Base-by-base conservation (phyloP, 2,329 filamentous ascomycete genomes). In the Microcyclospora tardicrescens region DNA sequence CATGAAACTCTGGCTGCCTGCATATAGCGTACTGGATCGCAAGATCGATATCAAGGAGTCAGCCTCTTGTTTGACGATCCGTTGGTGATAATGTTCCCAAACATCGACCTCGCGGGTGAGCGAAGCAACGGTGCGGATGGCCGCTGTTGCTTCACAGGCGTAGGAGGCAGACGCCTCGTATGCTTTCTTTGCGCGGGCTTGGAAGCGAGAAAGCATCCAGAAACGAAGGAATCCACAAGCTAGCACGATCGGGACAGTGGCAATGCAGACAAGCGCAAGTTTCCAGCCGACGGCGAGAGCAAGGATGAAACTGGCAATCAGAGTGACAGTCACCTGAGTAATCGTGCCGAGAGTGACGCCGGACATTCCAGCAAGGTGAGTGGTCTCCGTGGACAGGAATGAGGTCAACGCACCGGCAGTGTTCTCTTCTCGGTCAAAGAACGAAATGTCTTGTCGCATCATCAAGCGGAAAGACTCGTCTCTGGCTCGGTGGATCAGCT, bases 41-140 rank as follows among this genome's bases (percentile, higher is more conserved):
- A 85, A 59, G 27, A 94, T 74, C 0, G 84, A 91, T 9, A 71
- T 69, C 29, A 93, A 60, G 44, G 81, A 84, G 34, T 68, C 66
- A 38, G 70, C 72, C 36, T 78, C 77, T 58, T 93, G 85, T 1
- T 53, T 55, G 1, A 70, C 77, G 27, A 91, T 72, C 35, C 76
- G 76, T 2, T 61, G 57, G 43, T 74, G 79, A 64, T 93, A 98
- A 37, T 78, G 71, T 2, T 62, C 53, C 50, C 84, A 72, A 2
- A 96, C 84, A 53, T 94, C 84, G 0, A 73, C 62, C 62, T 98
- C 91, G 9, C 89, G 76, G 0, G 87, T 94, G 33, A 98, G 71
- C 8, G 85, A 84, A 3, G 87, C 89, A 9, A 96, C 87, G 2
- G 91, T 96, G 37, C 89, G 81, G 49, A 96, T 95, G 6, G 87